A percentile compares a stretch with the other conserved stretches of the same genome.
Conservation (phyloP, 2,329 filamentous ascomycete genomes). For the Xylariales sp. region DNA sequence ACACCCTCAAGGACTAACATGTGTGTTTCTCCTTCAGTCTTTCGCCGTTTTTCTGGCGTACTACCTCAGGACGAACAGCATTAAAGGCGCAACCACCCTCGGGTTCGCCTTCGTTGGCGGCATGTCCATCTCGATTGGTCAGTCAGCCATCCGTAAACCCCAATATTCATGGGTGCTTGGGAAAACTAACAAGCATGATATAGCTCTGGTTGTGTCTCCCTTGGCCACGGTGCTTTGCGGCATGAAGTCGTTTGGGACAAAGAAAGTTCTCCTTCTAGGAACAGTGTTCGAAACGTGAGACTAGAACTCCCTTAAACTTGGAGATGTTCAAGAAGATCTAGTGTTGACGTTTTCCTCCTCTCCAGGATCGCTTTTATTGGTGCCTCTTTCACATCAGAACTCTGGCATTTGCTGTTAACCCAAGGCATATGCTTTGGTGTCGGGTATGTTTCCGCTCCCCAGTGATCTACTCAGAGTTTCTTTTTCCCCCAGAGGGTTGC, state of each 20-base stretch:
- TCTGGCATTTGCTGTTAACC: slow-evolving; percentile 73
- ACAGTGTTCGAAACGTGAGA: slow-evolving; percentile 54
- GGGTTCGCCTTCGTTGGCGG: slow-evolving; percentile 77
- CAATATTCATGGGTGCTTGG: too few relatives aligned
- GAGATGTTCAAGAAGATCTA: too few relatives aligned
- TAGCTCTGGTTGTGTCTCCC: slow-evolving; percentile 64
- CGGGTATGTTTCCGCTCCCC: slow-evolving; percentile 32
- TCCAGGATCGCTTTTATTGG: slow-evolving; percentile 55
- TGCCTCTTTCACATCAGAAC: slow-evolving; percentile 62
- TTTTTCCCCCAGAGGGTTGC: background rate
- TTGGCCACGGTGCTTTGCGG: slow-evolving; percentile 50
- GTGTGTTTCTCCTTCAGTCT: slow-evolving; percentile 37
- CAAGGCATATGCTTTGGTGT: slow-evolving; percentile 76
- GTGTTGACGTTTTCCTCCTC: too few relatives aligned
- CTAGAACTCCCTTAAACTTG: background rate
- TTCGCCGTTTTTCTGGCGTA: slow-evolving; percentile 56
- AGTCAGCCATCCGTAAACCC: too few relatives aligned
- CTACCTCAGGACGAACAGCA: slow-evolving; percentile 53
- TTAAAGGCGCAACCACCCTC: slow-evolving; percentile 58
- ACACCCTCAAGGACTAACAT: too few relatives aligned
- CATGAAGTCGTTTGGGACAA: slow-evolving; percentile 62
- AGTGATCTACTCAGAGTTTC: background rate
- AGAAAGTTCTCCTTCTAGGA: slow-evolving; percentile 59
- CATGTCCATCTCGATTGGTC: slow-evolving; percentile 55
- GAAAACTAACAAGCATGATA: background rate